Conservation (phyloP, 2,329 filamentous ascomycete species). For the Curvularia eragrostidis region DNA sequence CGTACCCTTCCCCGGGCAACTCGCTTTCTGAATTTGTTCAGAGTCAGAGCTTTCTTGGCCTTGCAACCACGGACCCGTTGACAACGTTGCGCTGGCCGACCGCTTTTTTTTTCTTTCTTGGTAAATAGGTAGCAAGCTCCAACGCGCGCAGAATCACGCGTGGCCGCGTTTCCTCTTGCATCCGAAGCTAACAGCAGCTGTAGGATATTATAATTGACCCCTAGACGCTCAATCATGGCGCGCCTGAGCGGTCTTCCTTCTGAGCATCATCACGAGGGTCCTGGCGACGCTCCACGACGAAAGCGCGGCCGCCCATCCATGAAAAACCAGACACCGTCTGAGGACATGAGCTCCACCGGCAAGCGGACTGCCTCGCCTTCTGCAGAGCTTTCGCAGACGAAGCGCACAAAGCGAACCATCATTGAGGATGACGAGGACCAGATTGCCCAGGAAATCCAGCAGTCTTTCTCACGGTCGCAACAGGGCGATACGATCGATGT, state of each 20-base stretch:
- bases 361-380: slow-evolving; percentile 43
- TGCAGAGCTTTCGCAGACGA: slow-evolving; percentile 35
- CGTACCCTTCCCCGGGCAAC: background rate
- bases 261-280: slow-evolving; percentile 47
- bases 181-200: slow-evolving; percentile 2
- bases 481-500: slow-evolving; percentile 27
- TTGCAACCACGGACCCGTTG: slow-evolving; percentile 14
- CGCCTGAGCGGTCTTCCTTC: slow-evolving; percentile 45
- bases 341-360: slow-evolving; percentile 26
- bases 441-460: slow-evolving; percentile 43
- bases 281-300: slow-evolving; percentile 44
- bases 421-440: slow-evolving; percentile 41
- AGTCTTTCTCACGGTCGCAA: slow-evolving; percentile 38
- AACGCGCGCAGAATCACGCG: slow-evolving; percentile 7
- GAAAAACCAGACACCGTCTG: slow-evolving; percentile 33
- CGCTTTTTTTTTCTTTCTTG: slow-evolving; percentile 14
- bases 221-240: slow-evolving; percentile 35
- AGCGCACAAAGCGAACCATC: slow-evolving; percentile 44
- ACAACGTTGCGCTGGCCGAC: slow-evolving; percentile 12
- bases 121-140: slow-evolving; percentile 11
- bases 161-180: background rate
- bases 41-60: background rate
- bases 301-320: slow-evolving; percentile 36
- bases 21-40: background rate
- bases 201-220: background rate